Conservation (phyloP, 2,329 filamentous ascomycete genomes). For the Hirsutella minnesotensis region DNA sequence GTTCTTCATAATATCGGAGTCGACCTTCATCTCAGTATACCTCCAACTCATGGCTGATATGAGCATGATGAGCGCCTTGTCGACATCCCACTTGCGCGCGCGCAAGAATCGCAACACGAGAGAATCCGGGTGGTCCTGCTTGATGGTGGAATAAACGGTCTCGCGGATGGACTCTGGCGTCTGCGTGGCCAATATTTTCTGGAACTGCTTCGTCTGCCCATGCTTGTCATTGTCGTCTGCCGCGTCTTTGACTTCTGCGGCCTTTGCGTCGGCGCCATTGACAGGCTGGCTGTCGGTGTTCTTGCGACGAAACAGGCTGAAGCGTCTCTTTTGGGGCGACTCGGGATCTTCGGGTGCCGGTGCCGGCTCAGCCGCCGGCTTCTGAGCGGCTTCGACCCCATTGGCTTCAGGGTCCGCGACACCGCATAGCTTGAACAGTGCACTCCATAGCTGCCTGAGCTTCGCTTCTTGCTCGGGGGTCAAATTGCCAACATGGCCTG, state of each 20-base stretch:
- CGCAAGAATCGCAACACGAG: conserved; percentile 71
- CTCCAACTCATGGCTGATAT: conserved; percentile 93
- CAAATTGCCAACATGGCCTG: conserved; percentile 74
- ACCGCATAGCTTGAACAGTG: conserved; percentile 65
- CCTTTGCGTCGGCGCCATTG: conserved; percentile 12
- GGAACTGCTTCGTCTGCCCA: conserved; percentile 76
- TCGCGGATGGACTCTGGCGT: conserved; percentile 67
- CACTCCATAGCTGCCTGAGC: conserved; percentile 74
- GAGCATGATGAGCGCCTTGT: conserved; percentile 88
- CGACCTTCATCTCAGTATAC: conserved; percentile 69
- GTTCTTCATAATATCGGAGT: conserved; percentile 71
- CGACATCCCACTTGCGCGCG: conserved; percentile 91
- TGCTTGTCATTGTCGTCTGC: conserved; percentile 76
- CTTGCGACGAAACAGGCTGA: conserved; percentile 56
- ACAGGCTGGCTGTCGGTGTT: conserved; percentile 36
- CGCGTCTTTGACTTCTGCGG: conserved; percentile 25
- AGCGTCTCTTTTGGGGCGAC: conserved; percentile 64
- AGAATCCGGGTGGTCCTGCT: conserved; percentile 87
- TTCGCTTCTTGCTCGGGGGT: conserved; percentile 85
- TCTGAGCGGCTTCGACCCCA: conserved; percentile 9
- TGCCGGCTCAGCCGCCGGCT: neutral
- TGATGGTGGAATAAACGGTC: conserved; percentile 88
- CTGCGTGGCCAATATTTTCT: conserved; percentile 65
- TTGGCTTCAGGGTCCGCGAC: conserved; percentile 25
- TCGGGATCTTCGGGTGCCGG: conserved; percentile 20